These are phyloP conservation scores for Kwoniella newhampshirensis DNA, from an alignment of 768 basidiomycete genomes.

Conservation along the genomic window DNA sequence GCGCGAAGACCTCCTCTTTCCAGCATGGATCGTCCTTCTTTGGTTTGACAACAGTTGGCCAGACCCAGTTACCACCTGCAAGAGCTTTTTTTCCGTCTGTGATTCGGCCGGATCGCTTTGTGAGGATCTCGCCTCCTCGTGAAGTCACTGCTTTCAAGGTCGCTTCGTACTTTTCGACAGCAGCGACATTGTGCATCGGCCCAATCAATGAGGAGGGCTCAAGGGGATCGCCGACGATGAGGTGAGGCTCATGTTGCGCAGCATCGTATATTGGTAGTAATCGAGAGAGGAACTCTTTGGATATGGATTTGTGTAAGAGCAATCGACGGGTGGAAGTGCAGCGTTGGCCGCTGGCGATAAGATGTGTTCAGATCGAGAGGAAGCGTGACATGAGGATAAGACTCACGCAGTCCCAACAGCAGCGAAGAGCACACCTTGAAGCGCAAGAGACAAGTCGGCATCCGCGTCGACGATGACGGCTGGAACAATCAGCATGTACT, in stretches of 20 bases:
- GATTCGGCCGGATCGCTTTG: slow-evolving; percentile 61
- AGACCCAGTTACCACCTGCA: slow-evolving; percentile 77
- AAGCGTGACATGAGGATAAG: slow-evolving; percentile 39
- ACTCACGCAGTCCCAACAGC: slow-evolving; percentile 73
- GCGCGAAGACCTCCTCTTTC: slow-evolving; percentile 64
- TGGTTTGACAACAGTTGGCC: slow-evolving; percentile 58
- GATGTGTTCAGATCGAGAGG: slow-evolving; percentile 2
- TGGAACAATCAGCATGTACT: slow-evolving; percentile 46
- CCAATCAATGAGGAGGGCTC: slow-evolving; percentile 72
- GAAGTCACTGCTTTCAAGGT: slow-evolving; percentile 65
- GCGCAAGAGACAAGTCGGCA: slow-evolving; percentile 84
- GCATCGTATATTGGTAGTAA: slow-evolving; percentile 72
- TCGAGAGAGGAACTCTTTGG: slow-evolving; percentile 70
- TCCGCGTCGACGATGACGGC: slow-evolving; percentile 91
- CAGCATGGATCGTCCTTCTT: slow-evolving; percentile 42
- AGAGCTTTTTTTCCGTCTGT: slow-evolving; percentile 56
- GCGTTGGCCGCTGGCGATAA: slow-evolving; percentile 50
- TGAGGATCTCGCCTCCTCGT: slow-evolving; percentile 71
- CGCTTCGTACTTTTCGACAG: slow-evolving; percentile 65
- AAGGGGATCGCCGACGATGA: slow-evolving; percentile 80
- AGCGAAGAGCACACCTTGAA: slow-evolving; percentile 88
- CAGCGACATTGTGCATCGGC: slow-evolving; percentile 73
- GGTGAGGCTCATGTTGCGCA: slow-evolving; percentile 49
- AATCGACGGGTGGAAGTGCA: slow-evolving; percentile 92
- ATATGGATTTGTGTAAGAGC: slow-evolving; percentile 79